Evolutionary conservation across 2,329 filamentous ascomycete genomes (phyloP), one percentile per base, ranked within the genome.

Genomic region (Alternaria sp.): DNA sequence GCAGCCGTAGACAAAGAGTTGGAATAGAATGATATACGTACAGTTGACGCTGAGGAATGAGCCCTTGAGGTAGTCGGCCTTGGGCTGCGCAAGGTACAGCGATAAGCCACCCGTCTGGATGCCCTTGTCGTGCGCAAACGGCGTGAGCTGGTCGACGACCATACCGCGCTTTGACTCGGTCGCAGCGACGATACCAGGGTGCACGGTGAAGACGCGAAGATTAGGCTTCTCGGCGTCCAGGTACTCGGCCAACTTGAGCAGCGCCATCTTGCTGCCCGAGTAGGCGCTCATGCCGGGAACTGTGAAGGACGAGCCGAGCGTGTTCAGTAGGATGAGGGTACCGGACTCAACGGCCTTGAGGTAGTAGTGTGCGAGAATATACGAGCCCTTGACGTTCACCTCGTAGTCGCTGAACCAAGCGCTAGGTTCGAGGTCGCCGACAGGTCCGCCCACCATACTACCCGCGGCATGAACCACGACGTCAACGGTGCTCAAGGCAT

Each of bases 41-140:
- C 75, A 78, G n/a, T 70, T 76, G 5, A 69, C 70, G 55, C 67
- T 71, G 30, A 72, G 30, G 33, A 71, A 61, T 30, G 55, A 46
- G 37, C 61, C 71, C 37, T 55, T 56, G 50, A 76, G 50, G 41
- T 63, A 73, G n/a, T 74, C 71, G 2, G 67, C 72, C 3, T 56
- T 65, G 4, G 56, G 14, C 6, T 65, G 64, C 14, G 67, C 60
- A 28, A 74, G 61, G 45, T 67, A 73, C 28, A 73, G 46, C 6
- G 63, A 65, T 3, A 73, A 50, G 2, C 65, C 66, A 8, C 71
- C 68, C 3, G 64, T 65, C 26, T 61, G 64, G 14, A 71, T 65
- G n/a, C 53, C 45, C n/a, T 58, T 37, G 6, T 65, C 53, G 37
- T 30, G 28, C 26, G 55, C 55, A 15, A 47, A 58, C 41, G 12